Evolutionary conservation across 495 filamentous ascomycete species (phyloP), one percentile per base, ranked within the genome.

Genomic region (Podospora pseudoanserina): DNA sequence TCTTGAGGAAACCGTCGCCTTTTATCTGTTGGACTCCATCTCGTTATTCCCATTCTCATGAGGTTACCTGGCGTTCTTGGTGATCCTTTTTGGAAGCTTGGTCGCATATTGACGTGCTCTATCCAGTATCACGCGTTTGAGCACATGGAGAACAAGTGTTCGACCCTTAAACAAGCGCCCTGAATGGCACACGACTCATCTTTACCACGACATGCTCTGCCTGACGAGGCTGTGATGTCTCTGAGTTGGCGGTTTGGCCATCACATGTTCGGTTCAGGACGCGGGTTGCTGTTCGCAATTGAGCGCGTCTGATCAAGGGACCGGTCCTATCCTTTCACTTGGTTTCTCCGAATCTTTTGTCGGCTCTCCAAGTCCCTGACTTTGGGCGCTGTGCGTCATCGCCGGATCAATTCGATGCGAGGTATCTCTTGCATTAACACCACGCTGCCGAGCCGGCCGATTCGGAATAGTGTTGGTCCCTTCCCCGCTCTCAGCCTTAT

Each of bases 401-500:
- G 34, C 27, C 18, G 32, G 30, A 16, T 54, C 32, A 58, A 23
- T 1, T 54, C 49, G 53, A 60, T 57, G 20, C 39, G n/a, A 26
- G 20, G 16, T 15, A 65, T 39, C 18, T 9, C 53, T 63, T 20
- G 27, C 62, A 16, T 27, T 9, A 32, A 9, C 2, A 20, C 19
- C 19, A 61, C 18, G 16, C 4, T 28, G 32, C 20, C 15, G 18
- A 5, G 19, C 3, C 60, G 39, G 26, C 53, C 64, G 60, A 64
- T 59, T 64, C 20, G 23, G 60, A 58, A 62, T 23, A 30, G 6
- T 32, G 13, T 70, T 57, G 30, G 7, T 19, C 16, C 32, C 30
- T 58, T 59, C 67, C 60, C 68, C 68, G 53, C 71, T 63, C 63
- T 58, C 67, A 71, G 68, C 71, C 71, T 68, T 66, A 67, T 71